Percentiles rank a stretch among this genome's conserved stretches.
These are phyloP conservation scores for Silene conica DNA, from an alignment of 148 eudicot genomes.

Conservation along the genomic window DNA sequence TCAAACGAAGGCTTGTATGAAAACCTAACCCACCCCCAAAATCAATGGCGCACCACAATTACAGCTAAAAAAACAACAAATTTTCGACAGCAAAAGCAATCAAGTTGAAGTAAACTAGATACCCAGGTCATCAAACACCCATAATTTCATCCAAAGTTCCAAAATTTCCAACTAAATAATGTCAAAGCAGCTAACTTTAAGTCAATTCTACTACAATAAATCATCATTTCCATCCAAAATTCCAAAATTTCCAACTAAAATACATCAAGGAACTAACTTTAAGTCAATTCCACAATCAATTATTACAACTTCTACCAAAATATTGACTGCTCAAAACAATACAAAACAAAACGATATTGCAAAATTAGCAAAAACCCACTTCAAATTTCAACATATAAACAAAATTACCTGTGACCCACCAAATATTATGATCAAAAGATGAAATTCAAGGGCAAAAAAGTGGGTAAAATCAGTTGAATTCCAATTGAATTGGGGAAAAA, in stretches of 20 bases:
- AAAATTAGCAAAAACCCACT: conserved; percentile 8
- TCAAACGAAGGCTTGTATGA: not conserved
- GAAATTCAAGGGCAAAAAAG: not conserved
- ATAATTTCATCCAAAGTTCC: conserved; percentile 13
- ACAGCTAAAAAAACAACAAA: not conserved
- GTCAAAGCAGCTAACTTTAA: not conserved
- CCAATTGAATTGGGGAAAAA: conserved; percentile 9
- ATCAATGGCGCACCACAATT: not conserved
- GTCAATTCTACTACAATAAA: conserved; percentile 14
- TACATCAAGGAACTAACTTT: conserved; percentile 5
- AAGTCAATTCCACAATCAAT: conserved; percentile 13
- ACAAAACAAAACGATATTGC: not conserved
- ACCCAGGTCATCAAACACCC: not conserved
- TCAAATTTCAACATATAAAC: not conserved
- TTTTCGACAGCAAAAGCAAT: not conserved
- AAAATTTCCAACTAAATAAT: not conserved
- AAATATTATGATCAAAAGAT: conserved; percentile 22
- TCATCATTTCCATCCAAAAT: conserved; percentile 2
- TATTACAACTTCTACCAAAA: not conserved
- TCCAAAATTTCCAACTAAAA: not conserved
- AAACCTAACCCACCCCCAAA: not conserved
- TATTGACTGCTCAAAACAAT: not conserved
- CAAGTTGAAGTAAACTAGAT: not conserved
- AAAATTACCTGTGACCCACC: conserved; percentile 32
- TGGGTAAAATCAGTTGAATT: conserved; percentile 14